Percentiles rank a stretch among this genome's conserved stretches.
These are phyloP conservation scores for Populus tremula DNA, from an alignment of 345 rosid genomes.

Conservation along the genomic window DNA sequence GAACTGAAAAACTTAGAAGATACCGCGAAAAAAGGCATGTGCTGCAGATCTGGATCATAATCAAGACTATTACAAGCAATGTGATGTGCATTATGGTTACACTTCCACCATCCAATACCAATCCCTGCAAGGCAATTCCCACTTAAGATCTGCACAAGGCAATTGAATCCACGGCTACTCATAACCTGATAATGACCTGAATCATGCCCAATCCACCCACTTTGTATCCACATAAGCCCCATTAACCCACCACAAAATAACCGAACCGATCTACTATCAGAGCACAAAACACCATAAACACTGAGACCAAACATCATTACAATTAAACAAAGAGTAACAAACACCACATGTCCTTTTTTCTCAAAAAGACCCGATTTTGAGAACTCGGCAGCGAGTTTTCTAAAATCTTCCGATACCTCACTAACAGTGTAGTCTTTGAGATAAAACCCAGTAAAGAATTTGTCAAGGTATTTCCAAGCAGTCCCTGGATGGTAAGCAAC, in stretches of 20 bases:
- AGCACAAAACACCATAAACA: conserved; percentile 39
- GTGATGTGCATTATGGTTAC: conserved; percentile 59
- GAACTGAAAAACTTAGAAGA: conserved; percentile 49
- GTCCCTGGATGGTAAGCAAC: conserved; percentile 48
- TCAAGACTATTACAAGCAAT: conserved; percentile 56
- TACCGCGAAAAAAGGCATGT: conserved; percentile 55
- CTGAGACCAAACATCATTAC: conserved; percentile 28
- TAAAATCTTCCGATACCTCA: conserved; percentile 43
- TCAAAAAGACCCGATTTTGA: conserved; percentile 49
- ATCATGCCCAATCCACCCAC: conserved; percentile 80
- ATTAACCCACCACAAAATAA: conserved; percentile 34
- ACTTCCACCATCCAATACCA: conserved; percentile 61
- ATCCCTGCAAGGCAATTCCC: conserved; percentile 73
- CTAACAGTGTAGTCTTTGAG: conserved; percentile 45
- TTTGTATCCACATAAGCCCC: conserved; percentile 57
- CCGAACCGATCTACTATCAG: conserved; percentile 35
- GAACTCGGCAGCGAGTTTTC: conserved; percentile 42
- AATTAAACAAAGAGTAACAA: conserved; percentile 21
- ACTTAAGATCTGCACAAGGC: conserved; percentile 47
- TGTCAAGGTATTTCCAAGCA: conserved; percentile 48
- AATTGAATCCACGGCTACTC: conserved; percentile 29
- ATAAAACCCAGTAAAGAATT: conserved; percentile 47
- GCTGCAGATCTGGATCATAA: conserved; percentile 61
- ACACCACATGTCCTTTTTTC: conserved; percentile 36
- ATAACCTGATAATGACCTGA: conserved; percentile 63